Percentiles rank a stretch among this genome's conserved stretches.
These are phyloP conservation scores for Fusarium beomiforme DNA, from an alignment of 2,329 filamentous ascomycete genomes.

Conservation along the genomic window DNA sequence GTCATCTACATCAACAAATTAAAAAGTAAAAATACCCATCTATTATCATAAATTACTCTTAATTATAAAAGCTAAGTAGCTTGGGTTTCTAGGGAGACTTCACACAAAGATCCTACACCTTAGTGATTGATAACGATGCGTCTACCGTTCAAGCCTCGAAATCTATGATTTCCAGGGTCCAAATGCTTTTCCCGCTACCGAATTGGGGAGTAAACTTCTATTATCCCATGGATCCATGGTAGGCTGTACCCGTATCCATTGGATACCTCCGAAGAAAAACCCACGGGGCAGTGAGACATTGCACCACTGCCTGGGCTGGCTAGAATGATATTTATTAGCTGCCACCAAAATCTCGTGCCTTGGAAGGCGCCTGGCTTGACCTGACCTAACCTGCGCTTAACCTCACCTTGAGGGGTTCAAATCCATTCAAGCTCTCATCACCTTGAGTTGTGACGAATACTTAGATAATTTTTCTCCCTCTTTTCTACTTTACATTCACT, in stretches of 20 bases:
- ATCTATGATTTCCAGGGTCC: conserved; percentile 18
- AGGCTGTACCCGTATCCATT: too few species aligned
- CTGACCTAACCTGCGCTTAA: background rate
- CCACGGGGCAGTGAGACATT: conserved; percentile 12
- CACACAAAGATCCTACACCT: too few species aligned
- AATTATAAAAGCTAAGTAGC: too few species aligned
- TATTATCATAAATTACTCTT: too few species aligned
- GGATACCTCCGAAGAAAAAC: conserved; percentile 33
- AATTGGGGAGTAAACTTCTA: background rate
- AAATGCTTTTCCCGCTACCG: background rate
- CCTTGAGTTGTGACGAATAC: background rate
- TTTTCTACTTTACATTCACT: conserved; percentile 6
- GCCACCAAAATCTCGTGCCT: conserved; percentile 2
- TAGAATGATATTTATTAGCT: too few species aligned
- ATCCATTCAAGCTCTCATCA: background rate
- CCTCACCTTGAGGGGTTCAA: conserved; percentile 11
- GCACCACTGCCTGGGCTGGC: background rate
- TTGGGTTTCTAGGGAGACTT: too few species aligned
- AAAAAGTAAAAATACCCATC: too few species aligned
- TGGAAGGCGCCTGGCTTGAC: conserved; percentile 2
- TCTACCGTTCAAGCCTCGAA: background rate
- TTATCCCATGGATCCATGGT: too few species aligned
- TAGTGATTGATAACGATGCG: conserved; percentile 20
- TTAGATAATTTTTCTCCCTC: conserved; percentile 4
- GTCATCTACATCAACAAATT: too few species aligned